These are phyloP conservation scores for Cladophialophora yegresii DNA, from an alignment of 2,329 filamentous ascomycete genomes.

Conservation along the genomic window DNA sequence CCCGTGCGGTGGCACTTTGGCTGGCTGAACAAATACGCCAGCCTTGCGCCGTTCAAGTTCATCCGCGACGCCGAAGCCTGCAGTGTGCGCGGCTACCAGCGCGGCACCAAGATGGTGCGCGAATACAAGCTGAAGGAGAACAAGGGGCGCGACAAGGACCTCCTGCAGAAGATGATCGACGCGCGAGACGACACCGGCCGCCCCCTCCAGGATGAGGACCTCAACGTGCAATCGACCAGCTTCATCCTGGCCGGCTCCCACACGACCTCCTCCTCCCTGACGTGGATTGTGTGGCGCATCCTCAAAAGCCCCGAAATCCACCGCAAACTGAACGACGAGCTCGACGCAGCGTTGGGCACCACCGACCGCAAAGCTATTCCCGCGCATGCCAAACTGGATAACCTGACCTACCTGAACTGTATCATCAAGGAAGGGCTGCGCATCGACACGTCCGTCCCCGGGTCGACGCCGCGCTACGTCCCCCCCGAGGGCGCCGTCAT, in stretches of 20 bases:
- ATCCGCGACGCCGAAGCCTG: constrained; percentile 17
- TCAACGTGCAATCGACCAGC: constrained; percentile 16
- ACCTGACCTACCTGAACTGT: constrained; percentile 12
- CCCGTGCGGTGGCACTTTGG: constrained; percentile 15
- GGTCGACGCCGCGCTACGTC: constrained; percentile 19
- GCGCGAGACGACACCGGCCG: constrained; percentile 7
- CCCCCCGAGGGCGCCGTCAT: constrained; percentile 4
- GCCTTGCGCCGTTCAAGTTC: constrained; percentile 16
- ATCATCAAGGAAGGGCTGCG: constrained; percentile 15
- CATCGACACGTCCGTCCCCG: constrained; percentile 17
- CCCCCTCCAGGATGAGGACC: constrained; percentile 9
- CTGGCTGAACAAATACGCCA: constrained; percentile 17
- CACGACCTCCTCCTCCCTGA: constrained; percentile 15
- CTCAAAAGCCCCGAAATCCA: constrained; percentile 7
- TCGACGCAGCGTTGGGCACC: constrained; percentile 2
- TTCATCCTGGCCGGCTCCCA: constrained; percentile 19
- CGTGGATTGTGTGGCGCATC: constrained; percentile 22
- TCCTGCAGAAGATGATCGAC: constrained; percentile 19
- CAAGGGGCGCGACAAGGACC: constrained; percentile 11
- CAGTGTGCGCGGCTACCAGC: constrained; percentile 13
- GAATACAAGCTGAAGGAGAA: constrained; percentile 16
- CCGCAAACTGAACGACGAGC: constrained; percentile 1
- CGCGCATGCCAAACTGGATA: constrained; percentile 8
- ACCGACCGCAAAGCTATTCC: neutral
- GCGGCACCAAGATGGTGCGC: constrained; percentile 14